These are phyloP conservation scores for Ophiosphaerella herpotricha DNA, from an alignment of 2,329 filamentous ascomycete species.

Conservation along the genomic window DNA sequence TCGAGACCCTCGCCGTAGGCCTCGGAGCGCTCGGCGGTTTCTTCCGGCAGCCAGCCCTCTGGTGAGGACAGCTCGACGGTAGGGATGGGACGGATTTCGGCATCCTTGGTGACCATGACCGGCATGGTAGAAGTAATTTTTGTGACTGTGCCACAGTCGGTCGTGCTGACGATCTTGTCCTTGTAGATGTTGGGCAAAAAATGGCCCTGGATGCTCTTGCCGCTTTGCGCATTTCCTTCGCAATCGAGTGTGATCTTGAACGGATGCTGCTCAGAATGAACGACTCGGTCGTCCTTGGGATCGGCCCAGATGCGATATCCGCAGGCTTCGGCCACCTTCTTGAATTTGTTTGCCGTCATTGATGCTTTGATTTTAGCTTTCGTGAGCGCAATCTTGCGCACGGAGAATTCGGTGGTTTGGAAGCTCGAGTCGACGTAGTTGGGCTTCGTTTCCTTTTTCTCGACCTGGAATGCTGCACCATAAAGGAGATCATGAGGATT, in stretches of 20 bases:
- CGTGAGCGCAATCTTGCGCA: conserved; percentile 6
- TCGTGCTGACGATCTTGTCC: not conserved
- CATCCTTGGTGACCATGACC: too few species aligned
- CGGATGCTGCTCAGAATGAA: conserved; percentile 18
- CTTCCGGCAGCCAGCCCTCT: too few species aligned
- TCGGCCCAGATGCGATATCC: conserved; percentile 16
- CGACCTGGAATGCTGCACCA: conserved; percentile 2
- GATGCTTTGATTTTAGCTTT: conserved; percentile 20
- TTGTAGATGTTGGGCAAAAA: conserved; percentile 17
- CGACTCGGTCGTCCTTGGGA: conserved; percentile 6
- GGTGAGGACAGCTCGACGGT: too few species aligned
- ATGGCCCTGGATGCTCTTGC: not conserved
- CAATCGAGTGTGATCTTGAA: conserved; percentile 8
- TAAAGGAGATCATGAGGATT: conserved; percentile 9
- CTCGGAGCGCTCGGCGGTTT: too few species aligned
- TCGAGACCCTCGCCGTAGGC: too few species aligned
- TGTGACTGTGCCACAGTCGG: too few species aligned
- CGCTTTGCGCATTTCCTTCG: conserved; percentile 5
- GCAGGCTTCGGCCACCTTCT: conserved; percentile 3
- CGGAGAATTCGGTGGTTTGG: conserved; percentile 11
- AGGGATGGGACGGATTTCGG: too few species aligned
- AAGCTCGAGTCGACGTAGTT: conserved; percentile 12
- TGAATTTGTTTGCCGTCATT: conserved; percentile 11
- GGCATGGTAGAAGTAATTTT: too few species aligned
- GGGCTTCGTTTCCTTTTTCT: not conserved